Base-by-base conservation (phyloP, 345 rosid genomes). In the Eucalyptus sp. region DNA sequence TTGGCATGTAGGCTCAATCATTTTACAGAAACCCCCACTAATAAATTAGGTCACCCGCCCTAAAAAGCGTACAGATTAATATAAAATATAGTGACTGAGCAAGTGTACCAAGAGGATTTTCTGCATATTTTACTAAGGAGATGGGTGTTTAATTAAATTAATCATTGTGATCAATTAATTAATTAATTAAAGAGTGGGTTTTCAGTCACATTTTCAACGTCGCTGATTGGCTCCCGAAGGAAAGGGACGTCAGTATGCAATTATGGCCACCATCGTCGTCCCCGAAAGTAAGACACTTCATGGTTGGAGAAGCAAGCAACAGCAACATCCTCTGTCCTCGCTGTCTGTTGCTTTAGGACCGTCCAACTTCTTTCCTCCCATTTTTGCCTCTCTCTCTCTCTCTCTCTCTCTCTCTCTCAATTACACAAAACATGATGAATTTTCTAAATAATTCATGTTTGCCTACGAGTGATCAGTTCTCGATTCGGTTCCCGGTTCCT, bases 401-500 rank as follows among this genome's bases (percentile, higher is more conserved):
- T 10, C 13, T 60, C 27, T 10, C 29, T 12, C 13, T 6, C 29
- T 50, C 52, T 51, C 56, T 52, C 58, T 52, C 58, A 7, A 20
- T 52, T 20, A 20, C 25, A 20, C 58, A 20, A 20, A 52, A 52
- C 58, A 52, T 20, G 25, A 52, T 56, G 29, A 56, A 56, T 56
- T 56, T n/a, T 15, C 31, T 62, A 62, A 64, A 15, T 64, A n/a
- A n/a, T 31, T 4, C 10, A 64, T 24, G 62, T 56, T 56, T 56
- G 29, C 29, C 62, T 24, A 9, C 0, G 0, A 56, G 2, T 50
- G 3, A 50, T 50, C 3, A 52, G 10, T 52, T 52, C 5, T 5
- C 25, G 0, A 3, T 52, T 7, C 2, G 2, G 0, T 7, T 52
- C 24, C 0, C 1, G 0, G 2, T 52, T 52, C 10, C 58, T 52